Base-by-base conservation (phyloP, 768 basidiomycete species). In the Crassisporium funariophilum region DNA sequence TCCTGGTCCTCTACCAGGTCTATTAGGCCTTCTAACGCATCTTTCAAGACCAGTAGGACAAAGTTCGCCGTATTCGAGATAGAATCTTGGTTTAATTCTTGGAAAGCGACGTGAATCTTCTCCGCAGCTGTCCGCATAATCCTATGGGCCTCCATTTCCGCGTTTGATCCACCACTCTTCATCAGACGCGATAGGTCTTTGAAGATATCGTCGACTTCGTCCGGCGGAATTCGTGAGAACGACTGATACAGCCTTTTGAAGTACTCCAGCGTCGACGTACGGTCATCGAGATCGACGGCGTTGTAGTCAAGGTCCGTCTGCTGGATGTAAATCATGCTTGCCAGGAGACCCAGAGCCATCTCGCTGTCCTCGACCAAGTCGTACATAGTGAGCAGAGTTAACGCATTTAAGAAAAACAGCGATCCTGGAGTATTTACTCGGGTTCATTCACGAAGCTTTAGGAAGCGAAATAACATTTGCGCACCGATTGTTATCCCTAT, bases 401-500 rank as follows among this genome's bases (percentile, higher is more conserved):
- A 24, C 22, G 46, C 22, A 36, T 60, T 56, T 10, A 53, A 44
- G 11, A 57, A 20, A 5, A 62, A 25, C 19, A 62, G 44, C 24
- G 50, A 48, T 8, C 51, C 57, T 64, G 21, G 22, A 25, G 42
- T 22, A 42, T 39, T 21, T 35, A 47, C 38, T 27, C 33, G 25
- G 13, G 9, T 7, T 39, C 20, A 41, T 16, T 9, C 20, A 13
- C 8, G n/a, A n/a, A n/a, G n/a, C n/a, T n/a, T n/a, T n/a, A 19
- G 20, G 4, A 16, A 38, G 29, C 46, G 12, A 27, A 34, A 23
- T 5, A 29, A 47, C 12, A 33, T 8, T 11, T 27, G 50, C 63
- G 38, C 40, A 71, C 70, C 64, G 44, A 67, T 61, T 12, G 62
- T 46, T 10, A 62, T 55, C 9, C 68, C 69, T 39, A 65, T 66